These are phyloP conservation scores for Hirschfeldia incana DNA, from an alignment of 345 rosid genomes.

Conservation along the genomic window DNA sequence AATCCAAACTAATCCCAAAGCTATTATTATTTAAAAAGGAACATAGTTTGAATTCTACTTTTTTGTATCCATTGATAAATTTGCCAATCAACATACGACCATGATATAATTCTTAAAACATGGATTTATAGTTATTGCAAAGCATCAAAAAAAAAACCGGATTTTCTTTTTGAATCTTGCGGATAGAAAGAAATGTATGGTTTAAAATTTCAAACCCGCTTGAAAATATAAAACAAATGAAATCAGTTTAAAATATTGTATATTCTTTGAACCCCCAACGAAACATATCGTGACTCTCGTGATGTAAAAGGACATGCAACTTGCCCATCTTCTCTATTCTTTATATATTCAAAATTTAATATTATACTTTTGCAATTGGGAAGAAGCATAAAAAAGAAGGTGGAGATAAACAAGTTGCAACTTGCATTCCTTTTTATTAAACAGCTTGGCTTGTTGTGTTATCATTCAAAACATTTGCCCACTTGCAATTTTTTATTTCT, in stretches of 20 bases:
- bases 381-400: slow-evolving; percentile 36
- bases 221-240: slow-evolving; percentile 6
- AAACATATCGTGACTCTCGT: slow-evolving; percentile 37
- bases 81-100: neutral
- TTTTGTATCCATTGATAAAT: neutral
- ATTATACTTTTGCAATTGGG: slow-evolving; percentile 25
- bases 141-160: neutral
- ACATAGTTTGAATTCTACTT: neutral
- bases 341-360: slow-evolving; percentile 2
- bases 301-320: slow-evolving; percentile 49
- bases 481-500: slow-evolving; percentile 30
- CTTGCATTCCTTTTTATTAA: slow-evolving; percentile 30
- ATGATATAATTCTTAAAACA: neutral
- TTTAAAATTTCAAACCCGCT: slow-evolving; percentile 11
- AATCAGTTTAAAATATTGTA: neutral
- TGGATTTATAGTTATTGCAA: neutral
- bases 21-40: neutral
- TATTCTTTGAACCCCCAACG: slow-evolving; percentile 16
- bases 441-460: slow-evolving; percentile 40
- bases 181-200: slow-evolving; percentile 27
- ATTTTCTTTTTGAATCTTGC: neutral
- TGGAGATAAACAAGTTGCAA: slow-evolving; percentile 33
- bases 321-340: slow-evolving; percentile 39
- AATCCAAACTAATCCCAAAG: neutral
- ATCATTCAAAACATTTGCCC: slow-evolving; percentile 37